Conservation (phyloP, 805 yeast genomes). For the Myxozyma lipomycoides region DNA sequence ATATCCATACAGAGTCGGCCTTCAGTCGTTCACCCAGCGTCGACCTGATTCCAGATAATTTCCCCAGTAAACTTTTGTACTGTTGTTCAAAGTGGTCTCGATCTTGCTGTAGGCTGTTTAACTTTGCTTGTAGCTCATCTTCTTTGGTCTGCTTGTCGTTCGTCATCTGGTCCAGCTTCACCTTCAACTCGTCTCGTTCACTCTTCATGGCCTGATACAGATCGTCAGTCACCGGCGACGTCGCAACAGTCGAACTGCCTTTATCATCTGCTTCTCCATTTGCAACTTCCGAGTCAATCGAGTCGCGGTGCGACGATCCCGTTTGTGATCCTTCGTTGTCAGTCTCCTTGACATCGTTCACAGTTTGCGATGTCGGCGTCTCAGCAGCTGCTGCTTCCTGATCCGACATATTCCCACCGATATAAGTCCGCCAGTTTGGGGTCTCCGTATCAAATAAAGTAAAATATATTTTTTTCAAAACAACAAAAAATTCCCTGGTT, state of each 20-base stretch:
- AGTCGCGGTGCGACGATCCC: background rate
- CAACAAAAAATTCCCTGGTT: too few relatives aligned
- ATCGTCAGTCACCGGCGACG: background rate
- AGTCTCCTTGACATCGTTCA: background rate
- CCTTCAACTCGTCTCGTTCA: constrained; percentile 9
- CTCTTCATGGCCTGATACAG: background rate
- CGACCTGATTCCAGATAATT: constrained; percentile 38
- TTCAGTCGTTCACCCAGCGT: constrained; percentile 45
- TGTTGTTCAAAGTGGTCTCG: constrained; percentile 43
- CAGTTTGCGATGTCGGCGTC: background rate
- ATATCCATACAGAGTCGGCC: constrained; percentile 35
- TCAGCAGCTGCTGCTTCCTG: background rate
- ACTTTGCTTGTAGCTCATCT: constrained; percentile 57
- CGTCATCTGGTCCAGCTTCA: constrained; percentile 1
- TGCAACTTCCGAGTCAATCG: background rate
- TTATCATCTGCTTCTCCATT: background rate
- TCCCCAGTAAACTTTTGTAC: constrained; percentile 39
- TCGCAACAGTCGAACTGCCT: background rate
- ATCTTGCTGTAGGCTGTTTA: constrained; percentile 51
- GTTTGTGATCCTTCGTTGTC: background rate
- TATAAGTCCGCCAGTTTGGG: too few relatives aligned
- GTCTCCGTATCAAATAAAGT: too few relatives aligned
- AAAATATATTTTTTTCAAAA: too few relatives aligned
- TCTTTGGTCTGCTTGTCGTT: background rate
- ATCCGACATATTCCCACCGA: background rate